Base-by-base conservation (phyloP, 139 green algal species). In the Limnomonas spitsbergensis region DNA sequence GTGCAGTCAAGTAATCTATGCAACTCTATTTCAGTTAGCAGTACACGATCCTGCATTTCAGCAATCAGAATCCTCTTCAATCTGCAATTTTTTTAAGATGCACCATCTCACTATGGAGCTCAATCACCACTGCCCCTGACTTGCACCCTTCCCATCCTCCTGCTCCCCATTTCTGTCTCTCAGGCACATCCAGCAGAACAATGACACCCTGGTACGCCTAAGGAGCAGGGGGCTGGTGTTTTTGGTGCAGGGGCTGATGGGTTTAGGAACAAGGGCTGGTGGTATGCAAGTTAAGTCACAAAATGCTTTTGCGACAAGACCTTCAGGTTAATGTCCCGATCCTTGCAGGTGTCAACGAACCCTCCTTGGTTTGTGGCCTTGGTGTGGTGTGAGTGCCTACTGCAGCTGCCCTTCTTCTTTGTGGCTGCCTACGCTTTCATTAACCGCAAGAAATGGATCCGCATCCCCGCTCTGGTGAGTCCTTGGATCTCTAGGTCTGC, bases 341-440 rank as follows among this genome's bases (percentile, higher is more conserved):
- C 56, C 27, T 35, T 36, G 29, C 29, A 70, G 56, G 85, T 95
- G 84, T 79, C 74, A 56, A 6, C 36, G 31, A 88, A 88, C 70
- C 83, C 87, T 1, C 34, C 81, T 4, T 94, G 92, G 92, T 96
- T 96, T 79, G 72, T 84, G 39, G 42, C 82, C 0, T 78, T 96
- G 54, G 86, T 92, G 2, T 85, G 70, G 53, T 85, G 85, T 14
- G 92, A 96, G 81, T 27, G 91, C 0, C 24, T 85, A 0, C 20
- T 95, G 9, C 92, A 96, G 81, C 82, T 95, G 39, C 91, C 91
- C 29, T 96, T 96, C 78, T 92, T 96, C 79, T 92, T 96, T 38
- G 54, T 91, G 4, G 89, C 75, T 1, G 61, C 75, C 4, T 94
- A 91, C 24, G 90, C 87, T 0, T 90, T 90, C 36, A 38, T 79